A percentile compares a stretch with the other conserved stretches of the same genome.
These are phyloP conservation scores for Forsythia viridissima DNA, from an alignment of 257 asterid species.

Conservation along the genomic window DNA sequence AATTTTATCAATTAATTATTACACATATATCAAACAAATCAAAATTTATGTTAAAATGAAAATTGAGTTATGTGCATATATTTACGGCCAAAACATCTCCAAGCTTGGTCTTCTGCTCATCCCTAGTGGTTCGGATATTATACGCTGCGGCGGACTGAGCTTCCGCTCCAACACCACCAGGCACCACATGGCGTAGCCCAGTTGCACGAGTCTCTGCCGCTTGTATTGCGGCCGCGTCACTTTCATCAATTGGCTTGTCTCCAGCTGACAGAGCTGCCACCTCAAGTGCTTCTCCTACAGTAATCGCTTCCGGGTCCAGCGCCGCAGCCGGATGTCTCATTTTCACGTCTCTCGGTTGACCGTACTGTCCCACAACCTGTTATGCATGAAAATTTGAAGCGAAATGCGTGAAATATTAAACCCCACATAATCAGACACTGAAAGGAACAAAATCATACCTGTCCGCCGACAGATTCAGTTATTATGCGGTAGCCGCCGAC, in stretches of 20 bases:
- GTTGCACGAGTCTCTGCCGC: conserved; percentile 66
- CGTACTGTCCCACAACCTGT: conserved; percentile 53
- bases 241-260: conserved; percentile 47
- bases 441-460: conserved; percentile 29
- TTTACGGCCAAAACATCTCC: conserved; percentile 45
- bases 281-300: conserved; percentile 77
- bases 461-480: conserved; percentile 63
- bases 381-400: background rate
- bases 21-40: too few species aligned
- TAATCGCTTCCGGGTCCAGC: conserved; percentile 24
- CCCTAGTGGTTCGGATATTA: conserved; percentile 25
- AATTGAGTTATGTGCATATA: background rate
- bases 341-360: conserved; percentile 15
- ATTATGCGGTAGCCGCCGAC: conserved; percentile 45
- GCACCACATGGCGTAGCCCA: conserved; percentile 43
- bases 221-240: conserved; percentile 68
- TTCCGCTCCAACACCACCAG: conserved; percentile 52
- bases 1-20: too few species aligned
- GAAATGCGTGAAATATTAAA: background rate
- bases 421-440: background rate
- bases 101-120: conserved; percentile 48
- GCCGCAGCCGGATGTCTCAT: conserved; percentile 8
- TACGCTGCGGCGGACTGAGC: conserved; percentile 48
- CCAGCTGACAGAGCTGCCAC: conserved; percentile 51
- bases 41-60: background rate